Evolutionary conservation across 2,329 filamentous ascomycete genomes (phyloP).

Genomic region (Metarhizium rileyi): DNA sequence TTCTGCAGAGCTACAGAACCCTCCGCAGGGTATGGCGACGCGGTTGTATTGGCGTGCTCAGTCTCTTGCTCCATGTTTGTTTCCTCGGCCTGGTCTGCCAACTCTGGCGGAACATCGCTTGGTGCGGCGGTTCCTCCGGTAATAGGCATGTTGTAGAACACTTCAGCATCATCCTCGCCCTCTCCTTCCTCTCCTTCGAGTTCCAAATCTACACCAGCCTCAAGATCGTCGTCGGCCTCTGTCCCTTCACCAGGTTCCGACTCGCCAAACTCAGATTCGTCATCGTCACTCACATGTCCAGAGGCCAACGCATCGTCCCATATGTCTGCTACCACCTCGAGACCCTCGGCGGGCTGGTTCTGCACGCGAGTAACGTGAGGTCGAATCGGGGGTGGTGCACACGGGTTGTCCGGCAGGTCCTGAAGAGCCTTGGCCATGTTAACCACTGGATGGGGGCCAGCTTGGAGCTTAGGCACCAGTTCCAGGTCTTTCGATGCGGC

Average conservation of each 20-base stretch:
- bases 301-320: conserved; percentile 9
- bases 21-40: not conserved
- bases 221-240: conserved; percentile 2
- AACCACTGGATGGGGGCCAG: conserved; percentile 11
- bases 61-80: not conserved
- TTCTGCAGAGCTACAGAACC: not conserved
- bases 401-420: conserved; percentile 22
- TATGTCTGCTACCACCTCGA: conserved; percentile 5
- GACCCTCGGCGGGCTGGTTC: not conserved
- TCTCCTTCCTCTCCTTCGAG: conserved; percentile 5
- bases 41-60: not conserved
- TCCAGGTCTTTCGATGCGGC: conserved; percentile 12
- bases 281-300: conserved; percentile 1
- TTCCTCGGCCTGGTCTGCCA: not conserved
- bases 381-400: conserved; percentile 2
- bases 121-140: not conserved
- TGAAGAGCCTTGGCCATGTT: conserved; percentile 17
- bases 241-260: not conserved
- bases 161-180: not conserved
- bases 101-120: not conserved
- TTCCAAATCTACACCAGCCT: conserved; percentile 3
- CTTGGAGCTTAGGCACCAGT: conserved; percentile 10
- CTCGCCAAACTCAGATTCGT: conserved; percentile 10
- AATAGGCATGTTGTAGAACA: not conserved
- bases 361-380: not conserved